These are phyloP conservation scores for Sporothrix inflata DNA, from an alignment of 2,329 filamentous ascomycete genomes.

Conservation along the genomic window DNA sequence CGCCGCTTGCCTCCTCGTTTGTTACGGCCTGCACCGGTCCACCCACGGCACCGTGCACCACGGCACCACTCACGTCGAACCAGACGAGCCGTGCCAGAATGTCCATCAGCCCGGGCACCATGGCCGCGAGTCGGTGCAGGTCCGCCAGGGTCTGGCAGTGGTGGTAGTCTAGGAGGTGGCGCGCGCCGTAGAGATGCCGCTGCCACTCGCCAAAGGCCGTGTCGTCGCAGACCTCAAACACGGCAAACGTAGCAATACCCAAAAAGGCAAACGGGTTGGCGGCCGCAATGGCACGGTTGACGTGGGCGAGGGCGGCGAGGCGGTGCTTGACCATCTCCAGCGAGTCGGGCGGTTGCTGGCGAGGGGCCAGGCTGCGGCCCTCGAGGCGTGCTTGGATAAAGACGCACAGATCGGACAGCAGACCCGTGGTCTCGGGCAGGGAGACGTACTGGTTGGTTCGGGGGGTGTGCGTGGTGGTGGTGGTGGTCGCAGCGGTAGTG, in stretches of 20 bases:
- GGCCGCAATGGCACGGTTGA: conserved; percentile 45
- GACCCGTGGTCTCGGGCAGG: conserved; percentile 28
- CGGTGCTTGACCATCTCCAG: conserved; percentile 32
- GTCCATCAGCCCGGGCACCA: conserved; percentile 44
- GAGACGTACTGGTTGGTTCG: conserved; percentile 26
- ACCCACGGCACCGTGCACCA: conserved; percentile 32
- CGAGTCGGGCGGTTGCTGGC: conserved; percentile 22
- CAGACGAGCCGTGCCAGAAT: conserved; percentile 47
- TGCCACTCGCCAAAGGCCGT: conserved; percentile 47
- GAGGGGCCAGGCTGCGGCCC: conserved; percentile 18
- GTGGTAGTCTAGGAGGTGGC: conserved; percentile 47
- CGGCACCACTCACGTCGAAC: conserved; percentile 46
- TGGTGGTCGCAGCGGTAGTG: background rate
- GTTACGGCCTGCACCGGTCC: background rate
- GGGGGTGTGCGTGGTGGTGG: background rate
- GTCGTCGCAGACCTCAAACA: conserved; percentile 50
- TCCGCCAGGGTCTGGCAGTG: conserved; percentile 41
- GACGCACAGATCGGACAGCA: conserved; percentile 31
- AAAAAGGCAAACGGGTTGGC: conserved; percentile 48
- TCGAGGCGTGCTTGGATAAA: conserved; percentile 33
- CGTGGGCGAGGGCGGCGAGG: conserved; percentile 42
- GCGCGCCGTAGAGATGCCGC: conserved; percentile 46
- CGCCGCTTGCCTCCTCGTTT: background rate
- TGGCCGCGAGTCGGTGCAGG: conserved; percentile 41
- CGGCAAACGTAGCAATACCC: conserved; percentile 49